Conservation (phyloP, 1,284 basidiomycete species). For the Vanrija pseudolonga region DNA sequence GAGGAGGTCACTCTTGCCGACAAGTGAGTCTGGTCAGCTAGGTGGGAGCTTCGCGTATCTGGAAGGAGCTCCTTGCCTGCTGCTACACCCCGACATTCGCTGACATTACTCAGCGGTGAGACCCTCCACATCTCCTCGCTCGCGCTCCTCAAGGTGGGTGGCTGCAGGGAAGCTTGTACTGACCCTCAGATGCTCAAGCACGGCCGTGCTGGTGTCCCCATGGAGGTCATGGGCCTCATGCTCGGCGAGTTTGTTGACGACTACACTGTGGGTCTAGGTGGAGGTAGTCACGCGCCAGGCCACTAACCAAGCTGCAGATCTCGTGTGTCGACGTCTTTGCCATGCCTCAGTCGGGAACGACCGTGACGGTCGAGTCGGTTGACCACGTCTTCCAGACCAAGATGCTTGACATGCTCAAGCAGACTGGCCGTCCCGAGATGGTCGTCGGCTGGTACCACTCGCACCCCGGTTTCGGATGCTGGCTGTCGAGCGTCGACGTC, state of each 20-base stretch:
- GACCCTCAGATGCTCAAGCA: slow-evolving; percentile 93
- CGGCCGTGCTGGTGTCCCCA: slow-evolving; percentile 95
- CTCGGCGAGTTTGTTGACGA: slow-evolving; percentile 98
- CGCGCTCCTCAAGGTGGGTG: slow-evolving; percentile 78
- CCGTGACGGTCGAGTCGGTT: slow-evolving; percentile 97
- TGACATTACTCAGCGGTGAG: slow-evolving; percentile 65
- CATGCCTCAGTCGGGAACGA: slow-evolving; percentile 99
- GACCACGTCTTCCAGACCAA: slow-evolving; percentile 98
- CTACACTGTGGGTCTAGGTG: slow-evolving; percentile 69
- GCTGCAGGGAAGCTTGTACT: not conserved
- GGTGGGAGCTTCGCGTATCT: no score
- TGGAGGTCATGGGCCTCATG: slow-evolving; percentile 99
- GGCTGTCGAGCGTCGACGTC: slow-evolving; percentile 98
- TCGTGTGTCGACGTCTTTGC: slow-evolving; percentile 98
- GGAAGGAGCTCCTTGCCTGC: no score
- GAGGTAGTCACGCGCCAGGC: not conserved
- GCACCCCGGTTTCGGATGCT: slow-evolving; percentile 98
- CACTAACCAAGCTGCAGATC: slow-evolving; percentile 30
- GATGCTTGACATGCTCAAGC: slow-evolving; percentile 99
- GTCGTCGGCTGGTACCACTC: slow-evolving; percentile 99
- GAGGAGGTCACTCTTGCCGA: slow-evolving; percentile 46
- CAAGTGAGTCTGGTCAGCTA: slow-evolving; percentile 39
- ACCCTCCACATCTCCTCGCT: slow-evolving; percentile 87
- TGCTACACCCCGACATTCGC: not conserved
- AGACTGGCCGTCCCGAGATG: slow-evolving; percentile 96